A percentile compares a stretch with the other conserved stretches of the same genome.
Evolutionary conservation across 129 eudicot species (phyloP).

Genomic region (Centaurea solstitialis): DNA sequence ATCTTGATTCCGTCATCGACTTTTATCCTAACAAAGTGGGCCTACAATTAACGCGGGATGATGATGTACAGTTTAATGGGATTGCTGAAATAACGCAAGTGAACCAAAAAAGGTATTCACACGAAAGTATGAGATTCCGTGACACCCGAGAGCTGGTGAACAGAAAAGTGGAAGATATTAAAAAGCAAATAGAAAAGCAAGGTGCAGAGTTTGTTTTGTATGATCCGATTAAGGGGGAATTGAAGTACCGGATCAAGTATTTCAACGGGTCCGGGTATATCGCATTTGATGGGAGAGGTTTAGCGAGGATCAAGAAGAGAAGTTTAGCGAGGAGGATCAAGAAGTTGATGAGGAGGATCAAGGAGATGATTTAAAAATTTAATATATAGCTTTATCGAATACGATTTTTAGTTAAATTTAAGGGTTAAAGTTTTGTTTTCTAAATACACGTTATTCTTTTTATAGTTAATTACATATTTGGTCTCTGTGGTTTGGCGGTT

Average conservation of each 20-base stretch:
- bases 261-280: conserved; percentile 56
- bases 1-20: conserved; percentile 78
- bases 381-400: too few relatives aligned
- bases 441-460: too few relatives aligned
- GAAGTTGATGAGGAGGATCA: too few relatives aligned
- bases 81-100: conserved; percentile 91
- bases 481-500: too few relatives aligned
- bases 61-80: conserved; percentile 80
- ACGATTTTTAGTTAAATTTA: too few relatives aligned
- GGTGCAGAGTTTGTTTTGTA: conserved; percentile 90
- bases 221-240: conserved; percentile 82
- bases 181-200: conserved; percentile 72
- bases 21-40: too few relatives aligned
- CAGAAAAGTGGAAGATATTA: conserved; percentile 60
- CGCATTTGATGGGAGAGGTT: neutral
- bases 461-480: too few relatives aligned
- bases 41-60: too few relatives aligned
- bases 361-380: too few relatives aligned
- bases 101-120: conserved; percentile 62
- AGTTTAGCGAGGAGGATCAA: too few relatives aligned
- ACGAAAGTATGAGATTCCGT: conserved; percentile 71
- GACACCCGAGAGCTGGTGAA: conserved; percentile 62
- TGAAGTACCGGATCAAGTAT: conserved; percentile 80
- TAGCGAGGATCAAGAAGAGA: too few relatives aligned
- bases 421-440: too few relatives aligned